Evolutionary conservation across 176 grass and related monocot genomes (phyloP).

Genomic region (Zizania latifolia): DNA sequence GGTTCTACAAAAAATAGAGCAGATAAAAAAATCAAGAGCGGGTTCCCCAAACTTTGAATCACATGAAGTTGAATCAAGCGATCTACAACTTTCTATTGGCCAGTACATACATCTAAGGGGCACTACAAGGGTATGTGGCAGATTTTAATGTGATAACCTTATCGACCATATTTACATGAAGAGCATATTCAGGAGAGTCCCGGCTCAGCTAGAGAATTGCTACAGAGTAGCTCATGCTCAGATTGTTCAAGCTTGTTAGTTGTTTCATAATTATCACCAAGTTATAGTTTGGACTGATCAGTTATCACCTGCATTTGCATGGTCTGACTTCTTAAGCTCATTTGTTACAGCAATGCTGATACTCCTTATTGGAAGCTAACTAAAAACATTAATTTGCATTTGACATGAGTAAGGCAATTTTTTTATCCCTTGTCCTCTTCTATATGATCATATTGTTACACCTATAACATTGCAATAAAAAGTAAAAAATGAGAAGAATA

Average conservation of each 20-base stretch:
- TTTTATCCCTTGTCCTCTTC: too few relatives aligned
- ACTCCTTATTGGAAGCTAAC: background rate
- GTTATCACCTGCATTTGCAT: background rate
- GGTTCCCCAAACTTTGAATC: constrained; percentile 83
- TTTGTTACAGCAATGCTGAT: background rate
- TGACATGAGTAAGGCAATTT: background rate
- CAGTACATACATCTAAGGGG: constrained; percentile 85
- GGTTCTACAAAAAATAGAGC: constrained; percentile 85
- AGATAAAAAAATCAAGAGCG: constrained; percentile 83
- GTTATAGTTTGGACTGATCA: background rate
- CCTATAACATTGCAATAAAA: too few relatives aligned
- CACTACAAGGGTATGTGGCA: constrained; percentile 63
- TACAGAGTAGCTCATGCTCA: background rate
- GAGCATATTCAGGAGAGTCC: background rate
- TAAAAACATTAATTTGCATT: background rate
- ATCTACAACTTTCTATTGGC: constrained; percentile 58
- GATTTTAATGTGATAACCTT: background rate
- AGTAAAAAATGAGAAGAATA: too few relatives aligned
- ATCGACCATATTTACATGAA: constrained; percentile 10
- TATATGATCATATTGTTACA: too few relatives aligned
- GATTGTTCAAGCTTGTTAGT: background rate
- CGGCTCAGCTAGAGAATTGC: background rate
- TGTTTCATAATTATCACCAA: background rate
- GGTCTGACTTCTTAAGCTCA: background rate
- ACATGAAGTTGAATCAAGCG: constrained; percentile 62